Conservation (phyloP, 768 basidiomycete species). For the Boletus rex-veris region DNA sequence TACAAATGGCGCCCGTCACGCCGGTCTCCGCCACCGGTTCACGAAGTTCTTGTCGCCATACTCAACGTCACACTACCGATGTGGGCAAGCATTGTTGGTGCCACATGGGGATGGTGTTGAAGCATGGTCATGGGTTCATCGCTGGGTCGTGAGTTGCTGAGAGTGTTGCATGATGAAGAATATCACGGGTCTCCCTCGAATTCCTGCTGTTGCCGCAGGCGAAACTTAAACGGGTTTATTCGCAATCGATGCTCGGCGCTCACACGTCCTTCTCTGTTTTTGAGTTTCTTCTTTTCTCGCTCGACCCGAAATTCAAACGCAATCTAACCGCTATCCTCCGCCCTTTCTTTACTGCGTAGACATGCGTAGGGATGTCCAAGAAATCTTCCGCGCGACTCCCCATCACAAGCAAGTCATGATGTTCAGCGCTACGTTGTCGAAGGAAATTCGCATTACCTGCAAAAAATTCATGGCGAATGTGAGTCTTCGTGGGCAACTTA, state of each 20-base stretch:
- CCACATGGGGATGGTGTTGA: constrained; percentile 38
- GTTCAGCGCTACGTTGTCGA: constrained; percentile 98
- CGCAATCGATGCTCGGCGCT: constrained; percentile 13
- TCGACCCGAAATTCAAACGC: constrained; percentile 46
- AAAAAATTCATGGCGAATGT: constrained; percentile 99
- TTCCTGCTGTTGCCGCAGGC: constrained; percentile 32
- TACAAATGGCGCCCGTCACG: constrained; percentile 42
- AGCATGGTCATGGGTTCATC: constrained; percentile 36
- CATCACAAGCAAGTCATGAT: constrained; percentile 99
- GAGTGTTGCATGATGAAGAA: constrained; percentile 34
- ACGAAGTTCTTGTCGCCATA: constrained; percentile 38
- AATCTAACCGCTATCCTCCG: constrained; percentile 62
- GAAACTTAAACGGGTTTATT: constrained; percentile 14
- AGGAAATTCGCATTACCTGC: constrained; percentile 96
- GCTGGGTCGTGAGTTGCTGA: constrained; percentile 37
- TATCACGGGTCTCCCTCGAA: constrained; percentile 34
- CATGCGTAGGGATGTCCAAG: constrained; percentile 99
- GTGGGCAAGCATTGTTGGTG: constrained; percentile 38
- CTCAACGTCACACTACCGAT: constrained; percentile 38
- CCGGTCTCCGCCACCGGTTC: constrained; percentile 31
- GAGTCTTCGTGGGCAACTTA: constrained; percentile 30
- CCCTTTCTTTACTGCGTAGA: constrained; percentile 62
- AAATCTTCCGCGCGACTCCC: constrained; percentile 98
- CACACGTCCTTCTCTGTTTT: constrained; percentile 29
- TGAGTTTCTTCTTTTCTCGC: constrained; percentile 52